These are phyloP conservation scores for Macadamia tetraphylla DNA, from an alignment of 164 flowering plant genomes.

Conservation along the genomic window DNA sequence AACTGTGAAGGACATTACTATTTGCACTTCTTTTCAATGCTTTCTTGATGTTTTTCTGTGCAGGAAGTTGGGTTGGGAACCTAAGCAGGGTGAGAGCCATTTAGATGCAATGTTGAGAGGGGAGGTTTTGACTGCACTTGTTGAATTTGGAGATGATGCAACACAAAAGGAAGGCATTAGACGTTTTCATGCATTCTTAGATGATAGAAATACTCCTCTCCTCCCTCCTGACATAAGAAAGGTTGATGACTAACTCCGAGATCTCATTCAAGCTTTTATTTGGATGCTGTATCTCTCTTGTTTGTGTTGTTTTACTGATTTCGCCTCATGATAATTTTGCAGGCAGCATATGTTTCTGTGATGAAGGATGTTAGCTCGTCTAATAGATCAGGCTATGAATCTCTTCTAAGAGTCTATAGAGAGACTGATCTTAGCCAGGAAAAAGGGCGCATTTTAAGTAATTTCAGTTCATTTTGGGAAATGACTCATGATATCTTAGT, in stretches of 20 bases:
- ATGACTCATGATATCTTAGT: background rate
- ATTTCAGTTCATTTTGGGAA: background rate
- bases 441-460: slow-evolving; percentile 78
- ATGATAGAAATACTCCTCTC: slow-evolving; percentile 71
- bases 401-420: slow-evolving; percentile 75
- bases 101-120: slow-evolving; percentile 95
- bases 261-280: background rate
- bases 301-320: background rate
- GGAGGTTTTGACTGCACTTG: slow-evolving; percentile 78
- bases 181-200: slow-evolving; percentile 68
- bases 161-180: slow-evolving; percentile 63
- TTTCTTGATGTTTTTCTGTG: background rate
- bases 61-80: slow-evolving; percentile 95
- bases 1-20: too few species aligned
- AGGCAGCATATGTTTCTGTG: slow-evolving; percentile 89
- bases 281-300: background rate
- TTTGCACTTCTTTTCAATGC: too few species aligned
- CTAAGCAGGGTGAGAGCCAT: slow-evolving; percentile 74
- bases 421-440: slow-evolving; percentile 93
- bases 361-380: slow-evolving; percentile 62
- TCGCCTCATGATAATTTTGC: slow-evolving; percentile 16
- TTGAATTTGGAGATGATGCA: slow-evolving; percentile 61
- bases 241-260: slow-evolving; percentile 29
- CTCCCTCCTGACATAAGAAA: slow-evolving; percentile 83
- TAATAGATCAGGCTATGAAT: slow-evolving; percentile 69